A percentile compares a stretch with the other conserved stretches of the same genome.
These are phyloP conservation scores for Ceratorhiza oryzae-sativae DNA, from an alignment of 1,284 basidiomycete species.

Conservation along the genomic window DNA sequence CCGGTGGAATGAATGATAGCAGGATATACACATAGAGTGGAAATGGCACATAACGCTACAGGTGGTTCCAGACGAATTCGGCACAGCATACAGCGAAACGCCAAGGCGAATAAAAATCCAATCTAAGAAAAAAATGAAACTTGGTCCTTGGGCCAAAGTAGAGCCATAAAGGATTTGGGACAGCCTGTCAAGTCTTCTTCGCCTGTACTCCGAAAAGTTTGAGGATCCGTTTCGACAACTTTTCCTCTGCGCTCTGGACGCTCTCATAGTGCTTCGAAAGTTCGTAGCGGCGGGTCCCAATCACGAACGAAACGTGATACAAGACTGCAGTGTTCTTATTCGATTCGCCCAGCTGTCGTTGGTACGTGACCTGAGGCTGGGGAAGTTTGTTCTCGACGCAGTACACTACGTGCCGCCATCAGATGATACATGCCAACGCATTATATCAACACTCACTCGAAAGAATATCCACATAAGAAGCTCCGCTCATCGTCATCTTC, in stretches of 20 bases:
- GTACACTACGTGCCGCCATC: not conserved
- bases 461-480: conserved; percentile 13
- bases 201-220: conserved; percentile 15
- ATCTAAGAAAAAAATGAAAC: too few relatives aligned
- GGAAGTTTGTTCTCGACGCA: conserved; percentile 5
- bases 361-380: conserved; percentile 31
- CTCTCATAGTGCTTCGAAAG: conserved; percentile 29
- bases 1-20: too few relatives aligned
- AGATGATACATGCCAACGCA: not conserved
- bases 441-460: conserved; percentile 2
- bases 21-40: too few relatives aligned
- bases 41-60: too few relatives aligned
- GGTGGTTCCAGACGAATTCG: too few relatives aligned
- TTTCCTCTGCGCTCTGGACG: conserved; percentile 20
- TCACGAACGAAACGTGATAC: conserved; percentile 12
- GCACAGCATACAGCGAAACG: too few relatives aligned
- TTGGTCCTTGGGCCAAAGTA: too few relatives aligned
- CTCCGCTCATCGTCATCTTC: not conserved
- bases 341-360: conserved; percentile 2
- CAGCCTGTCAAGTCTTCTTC: not conserved
- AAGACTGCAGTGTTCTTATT: not conserved
- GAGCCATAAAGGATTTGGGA: not conserved
- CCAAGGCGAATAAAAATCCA: too few relatives aligned
- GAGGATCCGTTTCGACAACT: conserved; percentile 27
- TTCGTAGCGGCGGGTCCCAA: conserved; percentile 8